These are phyloP conservation scores for Colletotrichum sp. DNA, from an alignment of 2,329 filamentous ascomycete species.

Conservation along the genomic window DNA sequence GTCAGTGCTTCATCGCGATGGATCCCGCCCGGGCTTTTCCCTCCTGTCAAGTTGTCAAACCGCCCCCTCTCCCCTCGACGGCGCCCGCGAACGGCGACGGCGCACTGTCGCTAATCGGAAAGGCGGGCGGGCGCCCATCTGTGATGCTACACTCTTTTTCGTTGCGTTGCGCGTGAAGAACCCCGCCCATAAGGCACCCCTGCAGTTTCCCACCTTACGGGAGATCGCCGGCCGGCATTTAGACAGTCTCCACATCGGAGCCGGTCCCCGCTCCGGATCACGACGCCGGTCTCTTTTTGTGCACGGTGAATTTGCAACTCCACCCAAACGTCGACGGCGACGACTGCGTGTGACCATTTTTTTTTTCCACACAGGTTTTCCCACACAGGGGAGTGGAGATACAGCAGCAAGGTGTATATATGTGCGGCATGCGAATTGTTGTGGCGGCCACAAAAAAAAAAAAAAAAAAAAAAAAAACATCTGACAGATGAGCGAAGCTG, in stretches of 20 bases:
- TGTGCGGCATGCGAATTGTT: neutral
- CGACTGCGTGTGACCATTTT: neutral
- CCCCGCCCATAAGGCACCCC: slow-evolving; percentile 12
- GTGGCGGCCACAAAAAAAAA: neutral
- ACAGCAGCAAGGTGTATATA: neutral
- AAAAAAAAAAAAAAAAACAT: neutral
- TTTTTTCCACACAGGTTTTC: neutral
- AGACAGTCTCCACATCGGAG: neutral
- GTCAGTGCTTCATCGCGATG: neutral
- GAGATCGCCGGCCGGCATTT: neutral
- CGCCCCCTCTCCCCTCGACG: neutral
- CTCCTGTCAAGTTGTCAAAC: slow-evolving; percentile 12
- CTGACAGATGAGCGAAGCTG: neutral
- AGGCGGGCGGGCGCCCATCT: neutral
- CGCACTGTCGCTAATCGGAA: slow-evolving; percentile 13
- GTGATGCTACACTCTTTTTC: neutral
- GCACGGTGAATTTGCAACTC: neutral
- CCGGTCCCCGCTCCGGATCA: neutral
- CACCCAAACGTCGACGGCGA: neutral
- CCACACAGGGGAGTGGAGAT: too few relatives aligned
- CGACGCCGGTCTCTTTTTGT: neutral
- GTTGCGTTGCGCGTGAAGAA: neutral
- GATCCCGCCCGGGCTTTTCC: neutral
- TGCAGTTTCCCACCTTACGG: neutral
- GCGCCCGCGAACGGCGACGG: neutral